Evolutionary conservation across 176 grass and related monocot genomes (phyloP).

Genomic region (Avena insularis): DNA sequence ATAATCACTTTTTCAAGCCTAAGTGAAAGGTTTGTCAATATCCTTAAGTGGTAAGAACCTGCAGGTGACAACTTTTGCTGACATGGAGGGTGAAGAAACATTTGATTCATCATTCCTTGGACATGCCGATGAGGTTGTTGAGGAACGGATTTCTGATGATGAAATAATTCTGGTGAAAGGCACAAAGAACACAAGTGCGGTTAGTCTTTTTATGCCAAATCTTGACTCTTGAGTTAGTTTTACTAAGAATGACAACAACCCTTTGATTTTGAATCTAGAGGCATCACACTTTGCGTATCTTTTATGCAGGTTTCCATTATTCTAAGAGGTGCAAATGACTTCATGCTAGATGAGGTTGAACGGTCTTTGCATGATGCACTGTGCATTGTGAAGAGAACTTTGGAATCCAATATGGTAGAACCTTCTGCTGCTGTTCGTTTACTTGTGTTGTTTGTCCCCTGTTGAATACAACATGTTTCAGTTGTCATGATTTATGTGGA

Average conservation of each 20-base stretch:
- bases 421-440: background rate
- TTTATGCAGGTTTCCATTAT: constrained; percentile 75
- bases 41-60: background rate
- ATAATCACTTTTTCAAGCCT: constrained; percentile 46
- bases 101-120: constrained; percentile 86
- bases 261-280: background rate
- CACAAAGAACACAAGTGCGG: constrained; percentile 84
- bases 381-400: constrained; percentile 86
- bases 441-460: background rate
- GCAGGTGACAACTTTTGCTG: constrained; percentile 89
- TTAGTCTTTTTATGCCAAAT: constrained; percentile 48
- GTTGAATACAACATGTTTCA: background rate
- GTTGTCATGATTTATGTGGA: background rate
- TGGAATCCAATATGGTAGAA: constrained; percentile 80
- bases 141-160: constrained; percentile 86
- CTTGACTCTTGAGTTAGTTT: background rate
- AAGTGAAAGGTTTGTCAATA: constrained; percentile 26
- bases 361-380: constrained; percentile 85
- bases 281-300: constrained; percentile 18
- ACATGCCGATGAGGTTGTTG: constrained; percentile 80
- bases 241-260: background rate
- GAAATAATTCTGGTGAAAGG: constrained; percentile 92
- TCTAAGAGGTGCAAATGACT: constrained; percentile 91
- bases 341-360: constrained; percentile 93
- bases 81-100: constrained; percentile 98